phyloP scores from a whole-genome alignment of 495 filamentous ascomycete genomes.

The Penicillium lividum region DNA sequence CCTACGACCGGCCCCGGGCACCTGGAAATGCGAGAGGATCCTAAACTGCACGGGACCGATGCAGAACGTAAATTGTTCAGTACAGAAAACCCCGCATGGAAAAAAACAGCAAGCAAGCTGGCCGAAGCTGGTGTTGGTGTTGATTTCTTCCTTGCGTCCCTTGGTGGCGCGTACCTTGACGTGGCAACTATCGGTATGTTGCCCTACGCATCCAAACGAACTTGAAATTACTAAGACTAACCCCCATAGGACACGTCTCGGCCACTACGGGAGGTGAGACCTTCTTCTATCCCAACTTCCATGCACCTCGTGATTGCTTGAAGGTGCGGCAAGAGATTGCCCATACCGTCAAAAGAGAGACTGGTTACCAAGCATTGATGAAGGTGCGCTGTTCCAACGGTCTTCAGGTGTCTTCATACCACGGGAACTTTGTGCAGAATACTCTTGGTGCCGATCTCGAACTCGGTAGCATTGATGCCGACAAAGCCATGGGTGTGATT shows the following conservation, averaged over 20 bases:
- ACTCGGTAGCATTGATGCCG: conserved; percentile 87
- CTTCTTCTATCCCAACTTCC: conserved; percentile 96
- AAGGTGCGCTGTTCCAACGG: conserved; percentile 98
- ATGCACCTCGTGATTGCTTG: conserved; percentile 76
- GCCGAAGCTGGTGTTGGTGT: conserved; percentile 84
- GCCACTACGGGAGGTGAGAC: conserved; percentile 81
- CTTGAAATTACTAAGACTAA: conserved; percentile 14
- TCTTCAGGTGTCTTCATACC: conserved; percentile 88
- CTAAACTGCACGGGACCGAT: conserved; percentile 82
- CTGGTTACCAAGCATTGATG: conserved; percentile 95
- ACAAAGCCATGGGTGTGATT: conserved; percentile 88
- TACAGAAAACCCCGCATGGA: conserved; percentile 84
- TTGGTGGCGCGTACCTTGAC: conserved; percentile 87
- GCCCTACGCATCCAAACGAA: background rate
- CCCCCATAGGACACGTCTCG: conserved; percentile 38
- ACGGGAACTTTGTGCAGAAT: conserved; percentile 95
- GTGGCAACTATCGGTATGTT: conserved; percentile 87
- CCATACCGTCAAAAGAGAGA: conserved; percentile 87
- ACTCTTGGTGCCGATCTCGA: conserved; percentile 94
- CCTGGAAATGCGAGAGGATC: conserved; percentile 81
- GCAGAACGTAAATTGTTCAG: conserved; percentile 89
- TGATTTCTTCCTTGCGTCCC: conserved; percentile 92
- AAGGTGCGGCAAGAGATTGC: conserved; percentile 85
- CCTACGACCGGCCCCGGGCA: conserved; percentile 89
- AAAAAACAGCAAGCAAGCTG: conserved; percentile 81